Conservation (phyloP, 1,284 basidiomycete genomes). For the Ceratobasidium sp. region DNA sequence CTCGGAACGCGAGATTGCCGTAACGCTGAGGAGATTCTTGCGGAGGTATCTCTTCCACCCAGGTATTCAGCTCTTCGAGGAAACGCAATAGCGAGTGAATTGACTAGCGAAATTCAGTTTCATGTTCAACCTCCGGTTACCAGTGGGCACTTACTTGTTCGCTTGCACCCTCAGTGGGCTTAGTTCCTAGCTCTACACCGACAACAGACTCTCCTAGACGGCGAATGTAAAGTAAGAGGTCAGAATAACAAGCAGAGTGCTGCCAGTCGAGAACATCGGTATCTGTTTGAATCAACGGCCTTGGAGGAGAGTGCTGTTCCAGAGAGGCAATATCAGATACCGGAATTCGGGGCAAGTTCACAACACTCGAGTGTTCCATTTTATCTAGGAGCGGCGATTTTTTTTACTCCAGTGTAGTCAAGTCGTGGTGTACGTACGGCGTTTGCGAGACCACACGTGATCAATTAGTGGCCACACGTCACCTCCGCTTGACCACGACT, state of each 20-base stretch:
- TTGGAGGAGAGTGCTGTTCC: conserved; percentile 43
- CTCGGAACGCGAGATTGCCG: conserved; percentile 92
- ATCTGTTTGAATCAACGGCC: conserved; percentile 72
- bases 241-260: conserved; percentile 71
- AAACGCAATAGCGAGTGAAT: conserved; percentile 63
- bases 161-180: conserved; percentile 41
- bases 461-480: too few relatives aligned
- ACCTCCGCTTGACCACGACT: too few relatives aligned
- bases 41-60: conserved; percentile 87
- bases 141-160: conserved; percentile 50
- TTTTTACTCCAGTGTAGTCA: too few relatives aligned
- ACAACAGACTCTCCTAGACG: conserved; percentile 78
- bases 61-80: conserved; percentile 75
- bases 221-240: conserved; percentile 77
- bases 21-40: conserved; percentile 88
- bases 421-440: too few relatives aligned
- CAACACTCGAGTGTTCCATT: neutral
- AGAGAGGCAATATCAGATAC: conserved; percentile 14
- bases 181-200: conserved; percentile 56
- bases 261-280: conserved; percentile 76
- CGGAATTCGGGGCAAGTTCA: conserved; percentile 30
- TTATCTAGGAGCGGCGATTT: too few relatives aligned
- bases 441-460: too few relatives aligned
- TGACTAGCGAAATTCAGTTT: conserved; percentile 56
- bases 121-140: conserved; percentile 58